Evolutionary conservation across 2,329 filamentous ascomycete genomes (phyloP).

Genomic region (Xylaria sp.): DNA sequence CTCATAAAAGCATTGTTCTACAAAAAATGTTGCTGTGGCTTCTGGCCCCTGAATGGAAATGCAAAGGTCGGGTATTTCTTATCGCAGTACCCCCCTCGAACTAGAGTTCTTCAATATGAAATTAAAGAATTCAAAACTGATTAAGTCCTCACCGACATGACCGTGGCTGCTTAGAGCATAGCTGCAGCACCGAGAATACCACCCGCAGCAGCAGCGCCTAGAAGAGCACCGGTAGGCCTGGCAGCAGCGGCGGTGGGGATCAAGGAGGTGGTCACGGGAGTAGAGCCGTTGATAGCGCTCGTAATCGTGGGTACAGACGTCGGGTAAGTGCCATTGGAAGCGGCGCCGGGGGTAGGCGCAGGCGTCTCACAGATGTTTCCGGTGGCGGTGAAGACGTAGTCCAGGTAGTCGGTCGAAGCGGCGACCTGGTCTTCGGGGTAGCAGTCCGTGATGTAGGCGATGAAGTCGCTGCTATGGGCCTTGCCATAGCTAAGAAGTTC

Average conservation of each 20-base stretch:
- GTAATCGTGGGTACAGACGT: slow-evolving; percentile 17
- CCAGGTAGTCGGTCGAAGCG: slow-evolving; percentile 19
- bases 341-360: slow-evolving; percentile 19
- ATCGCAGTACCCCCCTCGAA: neutral
- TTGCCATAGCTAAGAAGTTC: slow-evolving; percentile 14
- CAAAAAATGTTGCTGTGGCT: no score
- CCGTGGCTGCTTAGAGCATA: slow-evolving; percentile 8
- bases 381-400: slow-evolving; percentile 26
- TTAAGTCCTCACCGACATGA: neutral
- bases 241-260: slow-evolving; percentile 12
- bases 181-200: slow-evolving; percentile 24
- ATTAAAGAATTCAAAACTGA: slow-evolving; percentile 7
- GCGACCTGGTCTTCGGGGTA: slow-evolving; percentile 17
- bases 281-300: slow-evolving; percentile 12
- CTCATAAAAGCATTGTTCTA: no score
- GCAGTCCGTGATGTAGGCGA: slow-evolving; percentile 29
- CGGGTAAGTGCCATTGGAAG: slow-evolving; percentile 20
- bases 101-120: neutral
- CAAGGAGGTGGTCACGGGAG: neutral
- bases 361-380: slow-evolving; percentile 15
- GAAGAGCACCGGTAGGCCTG: slow-evolving; percentile 5
- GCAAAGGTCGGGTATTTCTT: no score
- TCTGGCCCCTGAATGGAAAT: no score
- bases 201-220: slow-evolving; percentile 15
- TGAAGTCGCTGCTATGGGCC: slow-evolving; percentile 10